These are phyloP conservation scores for Vanrija humicola DNA, from an alignment of 1,284 basidiomycete species.

Conservation along the genomic window DNA sequence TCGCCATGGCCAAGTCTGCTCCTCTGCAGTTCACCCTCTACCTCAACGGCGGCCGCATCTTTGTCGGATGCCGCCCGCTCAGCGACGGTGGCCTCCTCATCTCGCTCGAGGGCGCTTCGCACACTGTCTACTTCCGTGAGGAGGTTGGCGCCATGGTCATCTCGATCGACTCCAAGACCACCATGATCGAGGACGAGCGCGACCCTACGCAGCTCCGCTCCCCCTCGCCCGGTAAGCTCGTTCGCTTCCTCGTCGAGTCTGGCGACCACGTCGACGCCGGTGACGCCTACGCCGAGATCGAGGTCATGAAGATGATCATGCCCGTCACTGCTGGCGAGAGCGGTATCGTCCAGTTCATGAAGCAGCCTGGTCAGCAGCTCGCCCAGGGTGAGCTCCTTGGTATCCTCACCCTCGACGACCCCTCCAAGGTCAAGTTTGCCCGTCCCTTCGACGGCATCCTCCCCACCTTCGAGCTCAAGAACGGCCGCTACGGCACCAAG, in stretches of 20 bases:
- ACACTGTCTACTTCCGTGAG: conserved; percentile 97
- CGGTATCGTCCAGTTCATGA: conserved; percentile 93
- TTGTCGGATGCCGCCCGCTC: conserved; percentile 83
- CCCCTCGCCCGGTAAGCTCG: conserved; percentile 94
- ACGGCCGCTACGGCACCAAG: conserved; percentile 78
- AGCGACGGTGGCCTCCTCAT: conserved; percentile 94
- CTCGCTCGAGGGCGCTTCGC: conserved; percentile 86
- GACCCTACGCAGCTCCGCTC: conserved; percentile 96
- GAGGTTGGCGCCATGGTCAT: conserved; percentile 92
- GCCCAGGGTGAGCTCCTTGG: conserved; percentile 98
- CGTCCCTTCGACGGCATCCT: conserved; percentile 96
- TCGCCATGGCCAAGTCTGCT: conserved; percentile 90
- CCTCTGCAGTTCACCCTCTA: conserved; percentile 87
- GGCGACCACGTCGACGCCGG: conserved; percentile 96
- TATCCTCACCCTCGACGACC: conserved; percentile 94
- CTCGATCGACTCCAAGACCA: conserved; percentile 96
- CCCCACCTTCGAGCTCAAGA: conserved; percentile 77
- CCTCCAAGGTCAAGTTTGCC: conserved; percentile 93
- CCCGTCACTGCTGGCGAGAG: conserved; percentile 93
- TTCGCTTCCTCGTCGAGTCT: conserved; percentile 91
- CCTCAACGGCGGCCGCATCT: conserved; percentile 87
- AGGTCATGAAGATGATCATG: conserved; percentile 99
- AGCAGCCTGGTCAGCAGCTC: conserved; percentile 93
- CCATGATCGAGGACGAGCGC: conserved; percentile 98
- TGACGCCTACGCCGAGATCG: conserved; percentile 96